Conservation (phyloP, 2,329 filamentous ascomycete genomes). For the Tolypocladium sp. region DNA sequence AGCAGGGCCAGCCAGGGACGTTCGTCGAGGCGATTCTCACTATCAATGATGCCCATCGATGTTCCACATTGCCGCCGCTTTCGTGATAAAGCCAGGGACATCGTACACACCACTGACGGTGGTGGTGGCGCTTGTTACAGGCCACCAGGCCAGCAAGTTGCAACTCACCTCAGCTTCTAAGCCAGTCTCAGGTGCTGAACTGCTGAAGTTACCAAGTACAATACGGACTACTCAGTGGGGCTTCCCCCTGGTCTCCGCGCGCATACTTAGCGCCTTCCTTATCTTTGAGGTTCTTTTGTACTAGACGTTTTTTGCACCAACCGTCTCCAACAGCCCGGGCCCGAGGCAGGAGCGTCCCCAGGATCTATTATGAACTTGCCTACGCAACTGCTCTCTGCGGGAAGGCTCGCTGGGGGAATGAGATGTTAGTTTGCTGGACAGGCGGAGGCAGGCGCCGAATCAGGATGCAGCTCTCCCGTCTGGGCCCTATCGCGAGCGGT, state of each 20-base stretch:
- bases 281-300: conserved; percentile 8
- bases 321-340: background rate
- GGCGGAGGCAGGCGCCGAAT: background rate
- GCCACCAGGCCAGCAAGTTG: too few relatives aligned
- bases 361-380: background rate
- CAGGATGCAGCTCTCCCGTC: background rate
- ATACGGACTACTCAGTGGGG: background rate
- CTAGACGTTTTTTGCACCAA: background rate
- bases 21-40: background rate
- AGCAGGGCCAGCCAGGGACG: too few relatives aligned
- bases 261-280: conserved; percentile 5
- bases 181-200: background rate
- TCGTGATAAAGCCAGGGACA: background rate
- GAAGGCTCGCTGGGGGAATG: background rate
- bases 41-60: background rate
- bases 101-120: background rate
- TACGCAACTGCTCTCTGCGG: background rate
- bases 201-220: background rate
- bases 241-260: background rate
- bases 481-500: background rate
- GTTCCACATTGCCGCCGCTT: background rate
- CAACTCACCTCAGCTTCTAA: background rate
- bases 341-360: background rate
- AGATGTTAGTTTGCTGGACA: background rate
- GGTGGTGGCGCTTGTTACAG: background rate